Evolutionary conservation across 768 basidiomycete genomes (phyloP).

Genomic region (Strobilomyces dryophilus): DNA sequence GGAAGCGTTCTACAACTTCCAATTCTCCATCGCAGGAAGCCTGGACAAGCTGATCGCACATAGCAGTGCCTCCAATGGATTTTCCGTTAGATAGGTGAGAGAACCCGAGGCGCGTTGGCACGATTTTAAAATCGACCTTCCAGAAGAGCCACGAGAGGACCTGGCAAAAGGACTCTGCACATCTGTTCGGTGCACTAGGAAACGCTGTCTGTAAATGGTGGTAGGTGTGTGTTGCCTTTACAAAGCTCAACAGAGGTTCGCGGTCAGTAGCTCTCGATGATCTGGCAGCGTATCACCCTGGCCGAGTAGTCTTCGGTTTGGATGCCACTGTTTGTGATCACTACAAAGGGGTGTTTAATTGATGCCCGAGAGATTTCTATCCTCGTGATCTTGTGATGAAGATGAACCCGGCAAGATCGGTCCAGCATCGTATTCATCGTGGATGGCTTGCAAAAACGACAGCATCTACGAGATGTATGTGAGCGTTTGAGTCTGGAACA

Average conservation of each 20-base stretch:
- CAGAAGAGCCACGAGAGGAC: not conserved
- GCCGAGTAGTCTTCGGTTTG: not conserved
- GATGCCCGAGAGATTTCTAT: not conserved
- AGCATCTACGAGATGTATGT: constrained; percentile 44
- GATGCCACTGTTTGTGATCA: not conserved
- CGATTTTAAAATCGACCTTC: not conserved
- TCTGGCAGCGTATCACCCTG: not conserved
- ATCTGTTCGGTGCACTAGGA: too few species aligned
- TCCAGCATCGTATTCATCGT: constrained; percentile 45
- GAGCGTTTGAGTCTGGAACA: constrained; percentile 1
- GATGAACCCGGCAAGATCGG: not conserved
- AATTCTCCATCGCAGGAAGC: not conserved
- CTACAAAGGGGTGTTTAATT: not conserved
- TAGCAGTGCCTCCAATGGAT: not conserved
- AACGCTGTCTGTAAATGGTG: too few species aligned
- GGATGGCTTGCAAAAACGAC: constrained; percentile 54
- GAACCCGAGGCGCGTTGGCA: not conserved
- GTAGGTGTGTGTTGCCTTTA: too few species aligned
- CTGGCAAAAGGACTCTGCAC: not conserved
- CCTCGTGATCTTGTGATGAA: not conserved
- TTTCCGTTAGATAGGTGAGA: not conserved
- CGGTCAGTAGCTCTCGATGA: too few species aligned
- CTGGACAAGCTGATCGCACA: not conserved
- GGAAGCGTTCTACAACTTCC: not conserved
- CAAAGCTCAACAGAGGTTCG: too few species aligned